A percentile compares a stretch with the other conserved stretches of the same genome.
These are phyloP conservation scores for Sporisorium reilianum DNA, from an alignment of 1,284 basidiomycete species.

Conservation along the genomic window DNA sequence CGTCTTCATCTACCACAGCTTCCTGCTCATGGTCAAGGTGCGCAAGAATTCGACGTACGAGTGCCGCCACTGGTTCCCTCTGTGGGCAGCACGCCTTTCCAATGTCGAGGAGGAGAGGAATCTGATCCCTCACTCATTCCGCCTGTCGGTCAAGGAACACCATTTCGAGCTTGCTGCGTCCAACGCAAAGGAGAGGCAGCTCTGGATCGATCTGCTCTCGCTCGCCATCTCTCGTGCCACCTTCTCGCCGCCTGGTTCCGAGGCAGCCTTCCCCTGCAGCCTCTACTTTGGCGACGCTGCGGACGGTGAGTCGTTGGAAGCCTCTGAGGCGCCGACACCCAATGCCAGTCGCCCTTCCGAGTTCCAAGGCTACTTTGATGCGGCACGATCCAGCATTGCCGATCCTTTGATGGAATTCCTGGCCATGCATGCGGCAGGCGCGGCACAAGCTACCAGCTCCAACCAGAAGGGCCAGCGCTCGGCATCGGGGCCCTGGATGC, in stretches of 20 bases:
- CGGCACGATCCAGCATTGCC: conserved; percentile 9
- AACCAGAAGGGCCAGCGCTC: conserved; percentile 39
- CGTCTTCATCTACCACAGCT: conserved; percentile 62
- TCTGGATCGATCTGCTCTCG: conserved; percentile 63
- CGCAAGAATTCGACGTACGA: conserved; percentile 62
- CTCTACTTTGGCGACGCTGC: conserved; percentile 42
- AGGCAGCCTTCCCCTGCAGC: conserved; percentile 58
- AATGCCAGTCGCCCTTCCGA: conserved; percentile 41
- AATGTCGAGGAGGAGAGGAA: conserved; percentile 46
- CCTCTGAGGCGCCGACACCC: conserved; percentile 45
- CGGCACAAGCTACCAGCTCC: conserved; percentile 29
- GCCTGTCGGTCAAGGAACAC: conserved; percentile 60
- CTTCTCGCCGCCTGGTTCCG: conserved; percentile 43
- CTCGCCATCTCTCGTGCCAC: conserved; percentile 48
- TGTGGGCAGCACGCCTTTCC: conserved; percentile 56
- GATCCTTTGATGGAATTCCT: conserved; percentile 55
- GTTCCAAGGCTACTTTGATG: conserved; percentile 39
- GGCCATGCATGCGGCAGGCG: conserved; percentile 49
- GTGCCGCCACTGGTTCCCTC: conserved; percentile 66
- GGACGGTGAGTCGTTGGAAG: conserved; percentile 29
- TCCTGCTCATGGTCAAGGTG: conserved; percentile 65
- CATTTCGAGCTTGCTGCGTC: conserved; percentile 67
- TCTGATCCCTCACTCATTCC: conserved; percentile 61
- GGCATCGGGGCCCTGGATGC: conserved; percentile 43
- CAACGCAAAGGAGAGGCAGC: conserved; percentile 57